phyloP scores from a whole-genome alignment of 2,329 filamentous ascomycete genomes.

The Trichoderma simmonsii region DNA sequence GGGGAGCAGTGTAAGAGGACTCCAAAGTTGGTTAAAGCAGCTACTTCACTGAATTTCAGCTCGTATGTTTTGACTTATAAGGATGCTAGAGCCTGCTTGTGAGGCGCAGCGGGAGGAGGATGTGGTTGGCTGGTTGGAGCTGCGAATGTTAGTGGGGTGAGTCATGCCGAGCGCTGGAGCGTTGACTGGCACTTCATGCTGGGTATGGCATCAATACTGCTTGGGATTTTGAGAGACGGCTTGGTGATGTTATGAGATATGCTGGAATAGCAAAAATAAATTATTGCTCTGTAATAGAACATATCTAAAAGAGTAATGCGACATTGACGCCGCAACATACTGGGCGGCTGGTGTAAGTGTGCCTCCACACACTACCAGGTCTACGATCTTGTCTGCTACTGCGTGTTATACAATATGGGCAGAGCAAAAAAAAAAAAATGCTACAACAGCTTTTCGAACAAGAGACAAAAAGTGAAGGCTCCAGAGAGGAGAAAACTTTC shows the following conservation, averaged over 20 bases:
- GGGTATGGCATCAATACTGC: background rate
- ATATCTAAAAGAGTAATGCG: background rate
- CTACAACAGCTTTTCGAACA: background rate
- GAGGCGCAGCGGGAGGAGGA: background rate
- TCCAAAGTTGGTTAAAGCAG: background rate
- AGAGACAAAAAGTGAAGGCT: background rate
- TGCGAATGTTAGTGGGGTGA: background rate
- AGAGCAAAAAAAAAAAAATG: background rate
- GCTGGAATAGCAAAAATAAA: background rate
- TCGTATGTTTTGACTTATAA: slow-evolving; percentile 11
- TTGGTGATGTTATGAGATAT: background rate
- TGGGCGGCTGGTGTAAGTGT: background rate
- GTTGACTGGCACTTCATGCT: background rate
- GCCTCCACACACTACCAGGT: background rate
- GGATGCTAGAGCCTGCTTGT: too few species aligned
- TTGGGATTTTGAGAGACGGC: background rate
- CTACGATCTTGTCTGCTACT: background rate
- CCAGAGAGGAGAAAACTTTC: background rate
- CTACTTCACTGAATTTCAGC: slow-evolving; percentile 8
- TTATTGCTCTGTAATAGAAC: background rate
- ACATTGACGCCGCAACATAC: background rate
- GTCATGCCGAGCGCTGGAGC: background rate
- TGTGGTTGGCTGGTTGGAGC: background rate
- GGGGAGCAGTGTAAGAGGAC: background rate
- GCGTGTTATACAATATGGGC: background rate